Base-by-base conservation (phyloP, 148 eudicot genomes). In the Rhododendron vialii region DNA sequence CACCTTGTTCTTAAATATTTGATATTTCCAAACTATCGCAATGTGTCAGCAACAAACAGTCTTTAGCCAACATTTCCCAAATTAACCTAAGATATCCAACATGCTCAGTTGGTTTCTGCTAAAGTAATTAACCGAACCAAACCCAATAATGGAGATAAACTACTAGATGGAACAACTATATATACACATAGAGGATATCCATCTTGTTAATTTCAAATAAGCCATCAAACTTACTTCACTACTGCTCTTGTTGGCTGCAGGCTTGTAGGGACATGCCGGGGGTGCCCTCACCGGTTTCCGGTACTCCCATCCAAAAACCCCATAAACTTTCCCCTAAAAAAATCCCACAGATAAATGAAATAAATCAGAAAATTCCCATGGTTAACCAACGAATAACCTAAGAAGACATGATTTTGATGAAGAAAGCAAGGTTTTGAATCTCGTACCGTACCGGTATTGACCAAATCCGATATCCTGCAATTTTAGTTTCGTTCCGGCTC, bases 251-350 rank as follows among this genome's bases (percentile, higher is more conserved):
- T 65, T 80, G 71, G 93, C 87, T 1, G 88, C 90, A 11, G 96
- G 98, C 79, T 93, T 96, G 77, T 87, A 90, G 17, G 98, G 96
- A 84, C 98, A 96, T 26, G 94, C 94, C 28, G 96, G 92, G 20
- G 98, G 98, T 24, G 90, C 91, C 84, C 95, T 92, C 85, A 86
- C 96, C 33, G 98, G 98, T 87, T 89, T 95, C 82, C 92, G 74
- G 80, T 96, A 96, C 83, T 96, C 95, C 98, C 95, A 93, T 36
- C 98, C 98, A 11, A 93, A 78, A 73, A 96, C 80, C 41, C 92
- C 51, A 86, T 96, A 96, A 13, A 96, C 83, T 90, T 88, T 93
- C 33, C 90, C 93, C 98, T 96, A 51, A 7, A 80, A 15, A 80
- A 15, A 10, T 59, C 22, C 50, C 80, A 15, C 53, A 43, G 24